These are phyloP conservation scores for Saccharomyces mikatae DNA, from an alignment of 805 yeast species.

Conservation along the genomic window DNA sequence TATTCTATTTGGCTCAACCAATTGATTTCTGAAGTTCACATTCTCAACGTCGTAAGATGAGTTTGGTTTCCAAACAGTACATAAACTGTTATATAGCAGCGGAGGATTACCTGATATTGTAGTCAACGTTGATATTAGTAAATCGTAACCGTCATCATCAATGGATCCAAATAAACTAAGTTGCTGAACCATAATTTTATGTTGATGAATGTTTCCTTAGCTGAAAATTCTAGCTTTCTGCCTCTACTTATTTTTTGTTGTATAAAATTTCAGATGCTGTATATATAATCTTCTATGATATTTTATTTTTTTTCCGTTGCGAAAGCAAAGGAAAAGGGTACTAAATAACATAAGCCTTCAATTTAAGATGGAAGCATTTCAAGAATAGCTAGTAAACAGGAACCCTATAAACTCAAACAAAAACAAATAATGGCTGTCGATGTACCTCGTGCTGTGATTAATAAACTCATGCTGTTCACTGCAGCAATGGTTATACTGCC, in stretches of 20 bases:
- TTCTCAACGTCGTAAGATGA: slow-evolving; percentile 20
- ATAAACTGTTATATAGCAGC: slow-evolving; percentile 20
- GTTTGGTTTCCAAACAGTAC: slow-evolving; percentile 25
- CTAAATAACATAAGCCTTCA: background rate
- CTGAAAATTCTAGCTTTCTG: background rate
- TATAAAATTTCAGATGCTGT: background rate
- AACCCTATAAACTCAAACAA: background rate
- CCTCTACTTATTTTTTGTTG: background rate
- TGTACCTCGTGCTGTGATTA: slow-evolving; percentile 45
- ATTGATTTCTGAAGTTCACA: slow-evolving; percentile 24
- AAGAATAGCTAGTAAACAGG: background rate
- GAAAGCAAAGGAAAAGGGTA: background rate
- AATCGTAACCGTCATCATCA: slow-evolving; percentile 24
- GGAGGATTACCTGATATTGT: slow-evolving; percentile 27
- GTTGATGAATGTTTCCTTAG: background rate
- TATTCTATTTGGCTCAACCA: slow-evolving; percentile 27
- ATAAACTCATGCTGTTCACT: slow-evolving; percentile 65
- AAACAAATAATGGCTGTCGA: slow-evolving; percentile 31
- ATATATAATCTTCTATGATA: background rate
- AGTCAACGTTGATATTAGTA: slow-evolving; percentile 24
- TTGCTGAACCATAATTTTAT: slow-evolving; percentile 27
- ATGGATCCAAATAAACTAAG: slow-evolving; percentile 23
- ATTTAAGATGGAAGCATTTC: background rate
- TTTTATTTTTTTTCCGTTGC: background rate
- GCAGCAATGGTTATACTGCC: slow-evolving; percentile 70